phyloP scores from a whole-genome alignment of 306 rosid genomes.

The Lotus japonicus region DNA sequence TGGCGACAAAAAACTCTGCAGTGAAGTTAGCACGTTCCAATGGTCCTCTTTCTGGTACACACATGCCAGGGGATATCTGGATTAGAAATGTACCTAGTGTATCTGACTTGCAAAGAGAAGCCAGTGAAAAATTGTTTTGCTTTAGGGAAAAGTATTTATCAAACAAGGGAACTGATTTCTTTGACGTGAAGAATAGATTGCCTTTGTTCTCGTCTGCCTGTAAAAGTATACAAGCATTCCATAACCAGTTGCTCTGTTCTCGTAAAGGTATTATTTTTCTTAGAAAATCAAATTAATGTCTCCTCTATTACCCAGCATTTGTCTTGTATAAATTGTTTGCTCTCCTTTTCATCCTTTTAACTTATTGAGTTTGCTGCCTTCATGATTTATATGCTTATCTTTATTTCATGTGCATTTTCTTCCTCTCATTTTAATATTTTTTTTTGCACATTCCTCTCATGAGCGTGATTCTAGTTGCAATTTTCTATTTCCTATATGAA shows the following conservation, averaged over 20 bases:
- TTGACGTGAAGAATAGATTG: conserved; percentile 41
- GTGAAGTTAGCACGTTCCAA: conserved; percentile 35
- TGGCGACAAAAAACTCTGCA: conserved; percentile 50
- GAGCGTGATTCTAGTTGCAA: not conserved
- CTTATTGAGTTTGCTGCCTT: not conserved
- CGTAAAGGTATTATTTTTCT: conserved; percentile 47
- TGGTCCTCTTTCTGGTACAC: conserved; percentile 26
- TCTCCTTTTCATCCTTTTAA: not conserved
- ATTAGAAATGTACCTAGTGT: conserved; percentile 35
- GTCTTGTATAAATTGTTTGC: conserved; percentile 3
- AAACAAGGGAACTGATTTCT: conserved; percentile 38
- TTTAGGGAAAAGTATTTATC: conserved; percentile 41
- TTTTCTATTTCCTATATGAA: not conserved
- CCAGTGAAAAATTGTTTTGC: conserved; percentile 34
- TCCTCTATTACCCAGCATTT: not conserved
- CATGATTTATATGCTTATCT: not conserved
- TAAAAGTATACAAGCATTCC: conserved; percentile 41
- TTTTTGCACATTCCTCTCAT: not conserved
- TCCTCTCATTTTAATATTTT: not conserved
- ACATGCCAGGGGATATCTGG: conserved; percentile 33
- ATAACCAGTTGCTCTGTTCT: conserved; percentile 35
- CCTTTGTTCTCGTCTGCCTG: conserved; percentile 34
- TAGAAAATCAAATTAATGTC: not conserved
- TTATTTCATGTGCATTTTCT: not conserved
- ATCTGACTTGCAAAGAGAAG: conserved; percentile 55